Conservation (phyloP, 805 yeast species). For the Metschnikowia reukaufii region DNA sequence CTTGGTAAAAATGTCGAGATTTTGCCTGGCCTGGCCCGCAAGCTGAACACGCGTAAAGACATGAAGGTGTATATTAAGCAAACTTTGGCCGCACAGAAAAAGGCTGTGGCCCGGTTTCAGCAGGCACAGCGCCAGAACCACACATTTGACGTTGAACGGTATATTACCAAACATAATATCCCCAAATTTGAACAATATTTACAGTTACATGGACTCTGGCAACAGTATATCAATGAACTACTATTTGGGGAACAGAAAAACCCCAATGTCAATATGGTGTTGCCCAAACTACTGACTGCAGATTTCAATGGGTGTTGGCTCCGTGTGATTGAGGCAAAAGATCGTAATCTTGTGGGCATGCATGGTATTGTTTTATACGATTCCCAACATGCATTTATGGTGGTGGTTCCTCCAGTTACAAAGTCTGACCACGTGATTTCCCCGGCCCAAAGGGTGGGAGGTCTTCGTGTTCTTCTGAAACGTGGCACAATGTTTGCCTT, state of each 20-base stretch:
- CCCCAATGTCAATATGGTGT: slow-evolving; percentile 31
- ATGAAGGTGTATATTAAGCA: slow-evolving; percentile 41
- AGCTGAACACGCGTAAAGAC: slow-evolving; percentile 37
- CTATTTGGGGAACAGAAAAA: slow-evolving; percentile 37
- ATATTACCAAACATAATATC: slow-evolving; percentile 28
- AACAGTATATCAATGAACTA: slow-evolving; percentile 60
- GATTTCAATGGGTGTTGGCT: slow-evolving; percentile 80
- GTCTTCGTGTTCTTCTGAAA: slow-evolving; percentile 66
- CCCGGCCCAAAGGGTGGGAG: slow-evolving; percentile 50
- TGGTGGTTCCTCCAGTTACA: slow-evolving; percentile 51
- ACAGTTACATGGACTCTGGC: slow-evolving; percentile 69
- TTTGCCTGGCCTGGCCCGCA: slow-evolving; percentile 21
- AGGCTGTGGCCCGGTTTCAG: slow-evolving; percentile 38
- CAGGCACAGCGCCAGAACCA: slow-evolving; percentile 25
- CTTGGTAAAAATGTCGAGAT: slow-evolving; percentile 7
- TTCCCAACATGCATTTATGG: slow-evolving; percentile 66
- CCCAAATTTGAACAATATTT: slow-evolving; percentile 51
- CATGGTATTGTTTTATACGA: slow-evolving; percentile 85
- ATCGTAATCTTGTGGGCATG: slow-evolving; percentile 56
- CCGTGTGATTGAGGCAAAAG: slow-evolving; percentile 56
- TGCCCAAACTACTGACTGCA: slow-evolving; percentile 66
- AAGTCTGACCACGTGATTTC: slow-evolving; percentile 26
- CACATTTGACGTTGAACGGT: slow-evolving; percentile 20
- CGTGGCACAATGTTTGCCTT: slow-evolving; percentile 63
- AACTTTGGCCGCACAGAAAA: slow-evolving; percentile 41